phyloP scores from a whole-genome alignment of 441 rosid species.

The Croton setiger region DNA sequence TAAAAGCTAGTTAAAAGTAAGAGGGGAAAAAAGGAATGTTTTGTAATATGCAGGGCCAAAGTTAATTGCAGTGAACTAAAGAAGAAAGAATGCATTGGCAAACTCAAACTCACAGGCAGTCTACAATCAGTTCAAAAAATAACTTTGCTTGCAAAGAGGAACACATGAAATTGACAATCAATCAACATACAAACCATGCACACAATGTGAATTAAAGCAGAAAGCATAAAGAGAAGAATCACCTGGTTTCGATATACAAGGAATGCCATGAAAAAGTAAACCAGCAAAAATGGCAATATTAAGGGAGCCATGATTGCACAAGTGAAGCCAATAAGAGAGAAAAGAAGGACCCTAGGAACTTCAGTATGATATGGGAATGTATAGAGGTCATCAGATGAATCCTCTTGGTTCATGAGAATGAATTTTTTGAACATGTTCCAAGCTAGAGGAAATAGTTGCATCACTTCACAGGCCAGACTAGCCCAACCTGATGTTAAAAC shows the following conservation, averaged over 20 bases:
- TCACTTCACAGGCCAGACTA: constrained; percentile 71
- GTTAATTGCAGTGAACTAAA: background rate
- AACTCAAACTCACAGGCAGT: background rate
- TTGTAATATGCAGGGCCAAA: background rate
- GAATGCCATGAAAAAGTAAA: constrained; percentile 68
- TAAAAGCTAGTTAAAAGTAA: background rate
- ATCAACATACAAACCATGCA: constrained; percentile 10
- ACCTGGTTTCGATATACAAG: constrained; percentile 94
- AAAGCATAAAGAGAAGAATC: constrained; percentile 15
- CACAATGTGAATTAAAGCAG: constrained; percentile 1
- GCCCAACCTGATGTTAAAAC: constrained; percentile 96
- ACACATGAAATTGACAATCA: constrained; percentile 5
- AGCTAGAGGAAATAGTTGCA: constrained; percentile 68
- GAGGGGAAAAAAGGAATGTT: background rate
- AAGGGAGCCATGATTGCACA: constrained; percentile 83
- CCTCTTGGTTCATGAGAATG: constrained; percentile 40
- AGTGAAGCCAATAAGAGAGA: constrained; percentile 84
- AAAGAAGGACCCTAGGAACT: constrained; percentile 74
- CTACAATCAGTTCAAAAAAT: background rate
- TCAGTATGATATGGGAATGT: constrained; percentile 93
- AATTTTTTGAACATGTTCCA: constrained; percentile 42
- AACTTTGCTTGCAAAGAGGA: constrained; percentile 7
- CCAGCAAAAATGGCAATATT: constrained; percentile 72
- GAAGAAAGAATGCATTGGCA: background rate
- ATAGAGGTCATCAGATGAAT: constrained; percentile 35